These are phyloP conservation scores for Quercus gilva DNA, from an alignment of 306 rosid genomes.

Conservation along the genomic window DNA sequence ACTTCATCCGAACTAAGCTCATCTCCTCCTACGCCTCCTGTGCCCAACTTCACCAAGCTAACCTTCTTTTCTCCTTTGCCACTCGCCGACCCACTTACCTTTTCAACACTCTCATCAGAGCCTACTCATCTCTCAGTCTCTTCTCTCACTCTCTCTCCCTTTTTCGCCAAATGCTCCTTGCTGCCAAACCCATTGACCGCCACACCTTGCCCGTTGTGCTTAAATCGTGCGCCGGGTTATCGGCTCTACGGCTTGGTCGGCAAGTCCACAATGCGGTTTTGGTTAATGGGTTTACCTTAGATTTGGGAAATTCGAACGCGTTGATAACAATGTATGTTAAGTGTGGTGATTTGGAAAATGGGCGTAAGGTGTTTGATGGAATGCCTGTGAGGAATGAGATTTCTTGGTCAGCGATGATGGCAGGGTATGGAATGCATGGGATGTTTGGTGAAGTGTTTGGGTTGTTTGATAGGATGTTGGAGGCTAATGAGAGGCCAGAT, in stretches of 20 bases:
- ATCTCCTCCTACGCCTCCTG: conserved; percentile 58
- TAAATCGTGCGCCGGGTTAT: conserved; percentile 53
- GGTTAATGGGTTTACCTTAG: conserved; percentile 47
- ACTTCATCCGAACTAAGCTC: conserved; percentile 60
- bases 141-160: conserved; percentile 53
- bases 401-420: conserved; percentile 60
- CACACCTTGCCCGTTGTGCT: conserved; percentile 56
- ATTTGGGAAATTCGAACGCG: conserved; percentile 55
- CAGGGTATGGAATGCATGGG: conserved; percentile 62
- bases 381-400: conserved; percentile 44
- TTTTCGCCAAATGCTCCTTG: conserved; percentile 40
- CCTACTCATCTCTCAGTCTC: conserved; percentile 39
- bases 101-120: conserved; percentile 63
- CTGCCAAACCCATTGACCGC: conserved; percentile 39
- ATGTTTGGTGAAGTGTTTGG: conserved; percentile 46
- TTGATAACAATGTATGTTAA: conserved; percentile 54
- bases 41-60: conserved; percentile 47
- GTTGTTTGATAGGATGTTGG: conserved; percentile 55
- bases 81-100: conserved; percentile 62
- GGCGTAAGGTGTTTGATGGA: conserved; percentile 58
- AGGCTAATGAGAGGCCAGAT: conserved; percentile 55
- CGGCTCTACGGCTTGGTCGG: conserved; percentile 41
- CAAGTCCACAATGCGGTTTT: conserved; percentile 60
- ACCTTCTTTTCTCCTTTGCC: conserved; percentile 50
- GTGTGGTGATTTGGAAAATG: conserved; percentile 48